Evolutionary conservation across 1,284 basidiomycete species (phyloP).

Genomic region (Pulchroboletus neoregius): DNA sequence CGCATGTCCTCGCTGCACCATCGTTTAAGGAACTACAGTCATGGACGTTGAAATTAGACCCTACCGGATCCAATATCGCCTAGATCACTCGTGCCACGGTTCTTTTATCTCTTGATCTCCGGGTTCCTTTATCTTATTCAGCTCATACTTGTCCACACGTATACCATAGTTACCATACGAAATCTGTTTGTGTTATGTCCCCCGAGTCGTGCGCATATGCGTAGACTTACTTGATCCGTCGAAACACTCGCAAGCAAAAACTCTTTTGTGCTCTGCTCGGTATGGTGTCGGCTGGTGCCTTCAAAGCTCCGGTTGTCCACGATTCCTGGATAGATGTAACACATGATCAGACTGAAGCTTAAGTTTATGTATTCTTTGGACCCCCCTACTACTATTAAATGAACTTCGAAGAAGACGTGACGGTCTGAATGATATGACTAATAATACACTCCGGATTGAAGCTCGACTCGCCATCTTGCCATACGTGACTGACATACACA

Average conservation of each 20-base stretch:
- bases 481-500: conserved; percentile 6
- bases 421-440: no score
- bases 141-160: conserved; percentile 21
- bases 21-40: conserved; percentile 76
- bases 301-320: neutral
- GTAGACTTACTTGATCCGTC: conserved; percentile 3
- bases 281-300: neutral
- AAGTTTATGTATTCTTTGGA: neutral
- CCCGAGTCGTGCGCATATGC: neutral
- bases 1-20: conserved; percentile 80
- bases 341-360: neutral
- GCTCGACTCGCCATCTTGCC: conserved; percentile 16
- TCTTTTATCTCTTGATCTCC: conserved; percentile 5
- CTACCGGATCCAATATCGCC: conserved; percentile 52
- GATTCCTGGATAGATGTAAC: neutral
- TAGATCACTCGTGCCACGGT: conserved; percentile 27
- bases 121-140: conserved; percentile 22
- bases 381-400: neutral
- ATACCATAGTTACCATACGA: conserved; percentile 28
- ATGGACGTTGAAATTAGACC: conserved; percentile 81
- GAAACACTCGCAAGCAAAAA: neutral
- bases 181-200: conserved; percentile 16
- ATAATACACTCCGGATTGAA: conserved; percentile 7
- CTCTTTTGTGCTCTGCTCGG: no score
- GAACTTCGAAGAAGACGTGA: conserved; percentile 16